A percentile compares a stretch with the other conserved stretches of the same genome.
Conservation (phyloP, 164 flowering plant species). For the Pachysandra terminalis region DNA sequence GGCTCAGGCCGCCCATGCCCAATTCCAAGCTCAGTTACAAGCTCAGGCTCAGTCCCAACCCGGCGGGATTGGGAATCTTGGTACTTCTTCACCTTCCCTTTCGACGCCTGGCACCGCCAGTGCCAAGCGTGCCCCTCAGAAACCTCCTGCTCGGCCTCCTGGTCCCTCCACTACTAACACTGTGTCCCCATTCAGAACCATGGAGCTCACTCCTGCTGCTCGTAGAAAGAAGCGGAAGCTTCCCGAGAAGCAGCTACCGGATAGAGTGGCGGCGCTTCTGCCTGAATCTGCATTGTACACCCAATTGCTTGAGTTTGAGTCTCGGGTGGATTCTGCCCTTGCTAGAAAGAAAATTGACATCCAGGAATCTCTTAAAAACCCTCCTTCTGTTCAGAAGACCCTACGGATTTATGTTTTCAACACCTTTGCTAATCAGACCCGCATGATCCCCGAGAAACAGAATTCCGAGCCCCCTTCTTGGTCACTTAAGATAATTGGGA, state of each 20-base stretch:
- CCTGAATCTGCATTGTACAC: constrained; percentile 81
- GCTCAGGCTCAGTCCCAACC: constrained; percentile 27
- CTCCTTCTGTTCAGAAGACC: constrained; percentile 58
- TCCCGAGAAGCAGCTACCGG: constrained; percentile 66
- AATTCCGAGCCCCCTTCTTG: constrained; percentile 66
- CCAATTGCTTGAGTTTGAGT: constrained; percentile 74
- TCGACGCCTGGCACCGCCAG: constrained; percentile 43
- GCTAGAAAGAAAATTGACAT: constrained; percentile 77
- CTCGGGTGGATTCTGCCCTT: constrained; percentile 64
- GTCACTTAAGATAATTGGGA: constrained; percentile 82
- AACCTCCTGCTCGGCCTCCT: constrained; percentile 64
- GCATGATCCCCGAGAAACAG: constrained; percentile 37
- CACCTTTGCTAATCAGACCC: constrained; percentile 59
- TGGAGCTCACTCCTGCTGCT: constrained; percentile 85
- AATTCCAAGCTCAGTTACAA: too few species aligned
- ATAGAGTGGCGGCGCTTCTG: constrained; percentile 62
- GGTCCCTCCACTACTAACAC: constrained; percentile 39
- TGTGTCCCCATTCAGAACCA: constrained; percentile 51
- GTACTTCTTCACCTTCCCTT: constrained; percentile 43
- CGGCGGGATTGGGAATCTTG: constrained; percentile 27
- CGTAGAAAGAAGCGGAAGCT: constrained; percentile 64
- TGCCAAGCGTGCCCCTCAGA: constrained; percentile 56
- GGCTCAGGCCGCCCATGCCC: too few species aligned
- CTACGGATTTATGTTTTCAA: constrained; percentile 79
- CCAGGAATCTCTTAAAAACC: constrained; percentile 59